Base-by-base conservation (phyloP, 768 basidiomycete species). In the Tulasnella calospora region DNA sequence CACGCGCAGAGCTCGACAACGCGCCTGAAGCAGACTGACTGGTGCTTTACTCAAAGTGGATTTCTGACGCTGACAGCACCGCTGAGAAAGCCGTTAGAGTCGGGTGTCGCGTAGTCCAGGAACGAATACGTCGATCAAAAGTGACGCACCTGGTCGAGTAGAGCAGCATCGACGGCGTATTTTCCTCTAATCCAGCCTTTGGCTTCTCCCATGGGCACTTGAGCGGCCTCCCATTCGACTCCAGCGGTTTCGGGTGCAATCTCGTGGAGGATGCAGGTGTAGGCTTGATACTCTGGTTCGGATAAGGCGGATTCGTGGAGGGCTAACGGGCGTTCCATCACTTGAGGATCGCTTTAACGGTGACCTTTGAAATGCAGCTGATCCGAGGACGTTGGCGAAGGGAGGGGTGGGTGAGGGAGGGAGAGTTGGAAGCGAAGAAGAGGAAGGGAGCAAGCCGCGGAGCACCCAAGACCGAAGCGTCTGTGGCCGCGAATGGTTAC, bases 151-250 rank as follows among this genome's bases (percentile, higher is more conserved):
- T 79, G 41, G 23, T 80, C 80, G 38, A 80, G 72, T 3, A 80
- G 27, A 19, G 71, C 79, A 67, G 76, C 79, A 7, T 80, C 80
- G 41, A 80, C 79, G 10, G 76, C 80, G 51, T 80, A 80, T 46
- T 74, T 76, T n/a, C 80, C 79, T 69, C 79, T 71, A 38, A 80
- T 71, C 69, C 79, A 80, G 5, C 80, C 74, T 38, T 76, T 55
- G 27, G 79, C 75, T 35, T 76, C 71, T 70, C 61, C 74, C 35
- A 77, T 27, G 30, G 40, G 73, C 7, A 80, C 79, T 13, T 79
- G 46, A n/a, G 23, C 15, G 21, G 41, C 57, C 19, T 70, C 38
- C 38, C 38, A 40, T 40, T 40, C 38, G 3, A 40, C 38, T 3
- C 21, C 41, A 4, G 23, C 40, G 70, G 33, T 33, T 23, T 76